Evolutionary conservation across 495 filamentous ascomycete species (phyloP).

Genomic region (Neurospora sp.): DNA sequence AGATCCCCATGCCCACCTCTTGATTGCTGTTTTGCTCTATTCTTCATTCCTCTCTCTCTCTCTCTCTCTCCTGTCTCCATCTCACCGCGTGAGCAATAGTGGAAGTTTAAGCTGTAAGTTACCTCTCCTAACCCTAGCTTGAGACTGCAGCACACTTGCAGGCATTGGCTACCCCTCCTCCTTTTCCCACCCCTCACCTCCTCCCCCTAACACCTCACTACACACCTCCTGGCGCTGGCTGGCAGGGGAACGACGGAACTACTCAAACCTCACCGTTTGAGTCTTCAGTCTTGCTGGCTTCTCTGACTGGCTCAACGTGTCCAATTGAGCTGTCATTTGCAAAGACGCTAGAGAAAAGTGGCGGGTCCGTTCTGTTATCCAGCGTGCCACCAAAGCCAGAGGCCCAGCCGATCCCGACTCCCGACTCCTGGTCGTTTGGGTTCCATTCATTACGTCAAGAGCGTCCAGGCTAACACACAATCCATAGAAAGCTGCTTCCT

Average conservation of each 20-base stretch:
- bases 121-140: not conserved
- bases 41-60: slow-evolving; percentile 2
- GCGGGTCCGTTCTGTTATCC: not conserved
- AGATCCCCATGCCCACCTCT: slow-evolving; percentile 5
- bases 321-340: not conserved
- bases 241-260: not conserved
- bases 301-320: not conserved
- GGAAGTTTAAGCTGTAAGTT: not conserved
- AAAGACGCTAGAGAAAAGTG: not conserved
- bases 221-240: not conserved
- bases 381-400: not conserved
- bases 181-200: not conserved
- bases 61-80: not conserved
- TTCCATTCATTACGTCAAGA: not conserved
- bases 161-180: slow-evolving; percentile 2
- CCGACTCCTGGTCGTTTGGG: not conserved
- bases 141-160: slow-evolving; percentile 1
- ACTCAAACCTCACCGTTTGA: not conserved
- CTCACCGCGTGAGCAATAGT: not conserved
- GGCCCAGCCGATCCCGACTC: not conserved
- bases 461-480: not conserved
- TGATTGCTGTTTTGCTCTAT: not conserved
- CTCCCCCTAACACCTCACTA: not conserved
- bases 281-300: not conserved
- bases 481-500: not conserved